Base-by-base conservation (phyloP, 495 filamentous ascomycete genomes). In the Staphylotrichum longicolle region DNA sequence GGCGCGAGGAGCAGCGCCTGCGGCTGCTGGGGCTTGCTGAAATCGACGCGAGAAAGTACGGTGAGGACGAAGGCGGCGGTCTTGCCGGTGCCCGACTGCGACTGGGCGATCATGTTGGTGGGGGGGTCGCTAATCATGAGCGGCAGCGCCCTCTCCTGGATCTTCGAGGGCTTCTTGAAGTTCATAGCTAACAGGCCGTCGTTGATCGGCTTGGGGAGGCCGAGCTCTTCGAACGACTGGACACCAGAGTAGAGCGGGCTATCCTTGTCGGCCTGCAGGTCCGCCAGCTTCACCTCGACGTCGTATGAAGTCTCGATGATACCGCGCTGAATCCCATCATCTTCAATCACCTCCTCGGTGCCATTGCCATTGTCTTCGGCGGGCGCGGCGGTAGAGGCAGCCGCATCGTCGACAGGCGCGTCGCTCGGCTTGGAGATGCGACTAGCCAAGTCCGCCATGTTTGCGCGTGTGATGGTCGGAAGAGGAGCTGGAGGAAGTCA, bases 61-160 rank as follows among this genome's bases (percentile, higher is more conserved):
- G 94, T 97, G 57, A 96, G 83, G 32, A 91, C 86, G 73, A 98
- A 99, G 37, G 95, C 95, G 37, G 94, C 95, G 9, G 95, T 99
- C 78, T 99, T 99, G 60, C 95, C 95, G 12, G 95, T 99, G 62
- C 95, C 95, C 5, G 95, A 98, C 75, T 99, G 95, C 34, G 94
- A 97, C 72, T 99, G 95, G 27, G 91, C 94, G 62, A 99, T 93
- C 80, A 98, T 87, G 74, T 98, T 98, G 46, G 78, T 82, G 0
- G 93, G 89, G 14, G 93, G 93, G 66, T 96, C 83, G 63, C 77
- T 69, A 62, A 98, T 81, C 60, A 98, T 86, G 20, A 98, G 82
- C 15, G 94, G 95, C 3, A 98, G 80, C 2, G 93, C 93, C 57
- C 85, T 87, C 73, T 96, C 94, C 75, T 98, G 94, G 68, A 98